Evolutionary conservation across 1,284 basidiomycete species (phyloP).

Genomic region (Puccinia novopanici): DNA sequence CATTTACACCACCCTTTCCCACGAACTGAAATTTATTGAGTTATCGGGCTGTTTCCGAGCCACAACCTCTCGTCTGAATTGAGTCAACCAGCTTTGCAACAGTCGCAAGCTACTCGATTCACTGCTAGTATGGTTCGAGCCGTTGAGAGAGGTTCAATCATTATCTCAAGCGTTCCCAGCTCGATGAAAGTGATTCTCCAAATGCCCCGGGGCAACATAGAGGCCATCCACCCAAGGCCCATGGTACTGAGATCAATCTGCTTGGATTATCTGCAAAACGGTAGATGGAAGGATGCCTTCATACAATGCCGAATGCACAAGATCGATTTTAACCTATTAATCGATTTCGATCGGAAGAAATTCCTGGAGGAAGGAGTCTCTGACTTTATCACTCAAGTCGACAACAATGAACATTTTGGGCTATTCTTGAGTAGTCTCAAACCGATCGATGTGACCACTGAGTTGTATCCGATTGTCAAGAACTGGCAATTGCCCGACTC

Average conservation of each 20-base stretch:
- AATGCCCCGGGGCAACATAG: slow-evolving; percentile 96
- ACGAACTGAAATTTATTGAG: slow-evolving; percentile 77
- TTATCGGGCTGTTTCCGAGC: slow-evolving; percentile 58
- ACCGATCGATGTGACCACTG: slow-evolving; percentile 60
- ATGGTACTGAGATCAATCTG: slow-evolving; percentile 79
- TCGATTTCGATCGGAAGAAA: slow-evolving; percentile 72
- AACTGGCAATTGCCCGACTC: slow-evolving; percentile 27
- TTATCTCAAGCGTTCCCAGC: slow-evolving; percentile 80
- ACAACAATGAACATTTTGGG: slow-evolving; percentile 88
- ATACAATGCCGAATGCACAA: slow-evolving; percentile 87
- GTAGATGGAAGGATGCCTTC: slow-evolving; percentile 77
- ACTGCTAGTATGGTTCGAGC: slow-evolving; percentile 63
- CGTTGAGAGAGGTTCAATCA: slow-evolving; percentile 80
- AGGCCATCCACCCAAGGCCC: slow-evolving; percentile 89
- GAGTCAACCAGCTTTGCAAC: not conserved
- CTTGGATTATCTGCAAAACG: slow-evolving; percentile 50
- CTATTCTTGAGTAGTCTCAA: slow-evolving; percentile 84
- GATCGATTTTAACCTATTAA: slow-evolving; percentile 83
- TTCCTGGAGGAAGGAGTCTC: slow-evolving; percentile 69
- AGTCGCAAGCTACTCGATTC: not conserved
- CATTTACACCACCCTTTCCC: slow-evolving; percentile 81
- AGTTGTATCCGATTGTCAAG: slow-evolving; percentile 29
- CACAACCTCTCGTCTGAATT: not conserved
- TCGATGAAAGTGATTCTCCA: slow-evolving; percentile 88
- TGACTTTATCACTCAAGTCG: slow-evolving; percentile 78